phyloP scores from a whole-genome alignment of 1,284 basidiomycete genomes.

The Naganishia cerealis region DNA sequence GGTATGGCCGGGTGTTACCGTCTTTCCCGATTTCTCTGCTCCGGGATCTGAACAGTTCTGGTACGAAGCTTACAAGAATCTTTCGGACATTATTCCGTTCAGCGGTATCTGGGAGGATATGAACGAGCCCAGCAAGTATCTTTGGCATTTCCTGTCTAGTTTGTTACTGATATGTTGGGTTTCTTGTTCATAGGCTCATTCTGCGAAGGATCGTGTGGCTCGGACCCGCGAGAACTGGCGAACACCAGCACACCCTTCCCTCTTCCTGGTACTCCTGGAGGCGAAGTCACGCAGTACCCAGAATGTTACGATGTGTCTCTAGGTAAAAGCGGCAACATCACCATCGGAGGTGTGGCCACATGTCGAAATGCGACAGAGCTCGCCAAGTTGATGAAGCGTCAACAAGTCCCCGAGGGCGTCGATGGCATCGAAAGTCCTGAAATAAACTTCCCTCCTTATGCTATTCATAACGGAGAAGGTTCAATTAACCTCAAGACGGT shows the following conservation, averaged over 20 bases:
- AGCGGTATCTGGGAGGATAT: slow-evolving; percentile 61
- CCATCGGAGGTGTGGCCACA: slow-evolving; percentile 24
- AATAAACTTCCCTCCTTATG: slow-evolving; percentile 38
- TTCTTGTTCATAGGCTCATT: slow-evolving; percentile 51
- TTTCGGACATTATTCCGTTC: slow-evolving; percentile 60
- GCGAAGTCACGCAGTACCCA: slow-evolving; percentile 24
- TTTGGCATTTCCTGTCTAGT: neutral
- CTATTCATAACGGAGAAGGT: slow-evolving; percentile 61
- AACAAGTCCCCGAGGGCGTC: slow-evolving; percentile 5
- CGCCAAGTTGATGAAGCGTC: slow-evolving; percentile 26
- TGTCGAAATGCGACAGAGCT: slow-evolving; percentile 31
- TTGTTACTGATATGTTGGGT: neutral
- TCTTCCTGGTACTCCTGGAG: slow-evolving; percentile 39
- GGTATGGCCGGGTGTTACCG: slow-evolving; percentile 71
- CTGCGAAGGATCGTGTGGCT: slow-evolving; percentile 61
- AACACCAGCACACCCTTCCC: slow-evolving; percentile 25
- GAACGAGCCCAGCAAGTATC: slow-evolving; percentile 57
- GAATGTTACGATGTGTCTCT: slow-evolving; percentile 46
- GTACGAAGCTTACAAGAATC: slow-evolving; percentile 61
- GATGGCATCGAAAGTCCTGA: slow-evolving; percentile 17
- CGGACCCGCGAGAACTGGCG: slow-evolving; percentile 41
- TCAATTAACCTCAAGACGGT: slow-evolving; percentile 30
- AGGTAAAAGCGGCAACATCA: slow-evolving; percentile 29
- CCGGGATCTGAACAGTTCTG: slow-evolving; percentile 34
- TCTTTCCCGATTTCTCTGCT: slow-evolving; percentile 69